These are phyloP conservation scores for Claviceps humidiphila DNA, from an alignment of 2,329 filamentous ascomycete genomes.

Conservation along the genomic window DNA sequence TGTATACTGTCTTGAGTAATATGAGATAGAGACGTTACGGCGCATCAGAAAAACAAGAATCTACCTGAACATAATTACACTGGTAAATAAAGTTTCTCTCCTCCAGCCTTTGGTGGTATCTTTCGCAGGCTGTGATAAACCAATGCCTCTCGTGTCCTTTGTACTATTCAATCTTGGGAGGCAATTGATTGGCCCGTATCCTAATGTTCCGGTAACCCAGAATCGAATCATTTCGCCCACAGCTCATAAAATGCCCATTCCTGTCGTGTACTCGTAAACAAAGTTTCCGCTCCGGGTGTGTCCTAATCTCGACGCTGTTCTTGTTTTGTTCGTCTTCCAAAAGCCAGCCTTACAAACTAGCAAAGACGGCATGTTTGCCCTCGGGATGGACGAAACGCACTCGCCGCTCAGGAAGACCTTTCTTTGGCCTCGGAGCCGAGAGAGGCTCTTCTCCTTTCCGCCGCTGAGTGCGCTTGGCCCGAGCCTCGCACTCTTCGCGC, in stretches of 20 bases:
- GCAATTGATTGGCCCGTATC: not conserved
- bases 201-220: not conserved
- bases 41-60: not conserved
- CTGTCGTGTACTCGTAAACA: not conserved
- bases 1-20: constrained; percentile 1
- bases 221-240: not conserved
- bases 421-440: constrained; percentile 13
- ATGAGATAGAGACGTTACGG: not conserved
- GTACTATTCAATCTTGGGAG: not conserved
- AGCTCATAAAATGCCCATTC: not conserved
- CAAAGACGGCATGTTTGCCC: constrained; percentile 16
- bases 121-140: not conserved
- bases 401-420: constrained; percentile 18
- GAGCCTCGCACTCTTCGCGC: constrained; percentile 47
- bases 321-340: not conserved
- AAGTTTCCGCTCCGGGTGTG: not conserved
- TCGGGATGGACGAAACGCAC: constrained; percentile 30
- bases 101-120: not conserved
- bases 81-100: not conserved
- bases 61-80: not conserved
- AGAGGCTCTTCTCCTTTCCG: constrained; percentile 24
- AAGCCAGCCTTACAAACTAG: constrained; percentile 10
- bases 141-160: not conserved
- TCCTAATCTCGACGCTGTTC: not conserved
- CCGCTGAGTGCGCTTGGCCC: constrained; percentile 40